Conservation (phyloP, 2,329 filamentous ascomycete genomes). For the Colletotrichum sp. region DNA sequence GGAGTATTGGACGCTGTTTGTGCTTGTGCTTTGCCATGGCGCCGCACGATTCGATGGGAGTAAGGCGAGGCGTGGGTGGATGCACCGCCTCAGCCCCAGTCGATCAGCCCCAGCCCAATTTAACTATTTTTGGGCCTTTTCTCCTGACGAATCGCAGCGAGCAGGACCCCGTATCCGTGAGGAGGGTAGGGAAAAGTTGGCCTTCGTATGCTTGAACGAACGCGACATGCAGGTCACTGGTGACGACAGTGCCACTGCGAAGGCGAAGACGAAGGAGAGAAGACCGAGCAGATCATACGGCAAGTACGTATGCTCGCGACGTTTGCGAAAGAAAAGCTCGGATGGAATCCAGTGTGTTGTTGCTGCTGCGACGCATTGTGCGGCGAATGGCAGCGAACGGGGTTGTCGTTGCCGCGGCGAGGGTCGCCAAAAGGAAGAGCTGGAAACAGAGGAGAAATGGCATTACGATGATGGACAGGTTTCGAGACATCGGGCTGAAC, state of each 20-base stretch:
- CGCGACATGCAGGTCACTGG: not conserved
- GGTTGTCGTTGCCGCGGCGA: not conserved
- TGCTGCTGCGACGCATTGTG: not conserved
- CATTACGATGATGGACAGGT: not conserved
- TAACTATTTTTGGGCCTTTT: conserved; percentile 22
- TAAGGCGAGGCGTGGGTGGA: not conserved
- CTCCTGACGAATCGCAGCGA: conserved; percentile 3
- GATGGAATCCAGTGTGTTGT: not conserved
- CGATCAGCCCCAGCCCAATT: conserved; percentile 22
- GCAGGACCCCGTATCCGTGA: not conserved
- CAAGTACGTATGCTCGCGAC: not conserved
- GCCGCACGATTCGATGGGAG: not conserved
- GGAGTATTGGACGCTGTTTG: not conserved
- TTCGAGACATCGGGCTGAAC: conserved; percentile 11
- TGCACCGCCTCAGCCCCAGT: conserved; percentile 21
- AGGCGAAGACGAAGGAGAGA: not conserved
- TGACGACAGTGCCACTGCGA: not conserved
- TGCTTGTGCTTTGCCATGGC: not conserved
- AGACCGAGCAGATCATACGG: not conserved
- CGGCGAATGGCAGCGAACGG: not conserved
- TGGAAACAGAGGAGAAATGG: not conserved
- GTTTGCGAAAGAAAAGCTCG: not conserved
- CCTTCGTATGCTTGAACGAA: not conserved
- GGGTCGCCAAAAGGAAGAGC: not conserved
- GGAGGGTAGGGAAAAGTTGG: not conserved